Evolutionary conservation across 352 stramenopile species (phyloP), one percentile per base, ranked within the genome.

Genomic region (Pythium pyrilobum): DNA sequence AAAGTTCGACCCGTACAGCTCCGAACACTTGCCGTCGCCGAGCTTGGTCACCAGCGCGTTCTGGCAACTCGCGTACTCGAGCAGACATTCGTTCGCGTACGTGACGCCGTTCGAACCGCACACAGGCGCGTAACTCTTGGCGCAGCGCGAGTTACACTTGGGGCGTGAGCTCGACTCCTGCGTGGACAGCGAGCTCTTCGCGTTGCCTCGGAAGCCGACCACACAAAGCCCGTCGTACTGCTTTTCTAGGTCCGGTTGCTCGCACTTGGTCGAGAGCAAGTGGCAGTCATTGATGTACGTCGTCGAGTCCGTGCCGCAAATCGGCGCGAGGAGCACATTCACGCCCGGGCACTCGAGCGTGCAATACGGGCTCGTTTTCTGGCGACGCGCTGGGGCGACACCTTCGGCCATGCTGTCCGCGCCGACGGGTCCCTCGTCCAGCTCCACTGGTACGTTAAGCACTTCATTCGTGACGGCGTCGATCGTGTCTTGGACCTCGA

Each of bases 101-200:
- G 80, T 90, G 21, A 79, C 42, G 6, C 64, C 64, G 51, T 90
- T 71, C 0, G 77, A 87, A 18, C 80, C 77, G 27, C 80, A 90
- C 18, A 90, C 57, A 1, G 73, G 69, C 8, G 70, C 56, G 54
- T 78, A 87, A 5, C 67, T 24, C 3, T 61, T 66, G 0, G 68
- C 59, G 16, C 77, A 87, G 56, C 76, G 71, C 10, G 61, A 49
- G 28, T 81, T 83, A 32, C 71, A 85, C 31, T 79, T 77, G 31
- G 56, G 31, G 1, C 27, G 23, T 4, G 32, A n/a, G 25, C n/a
- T 45, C 21, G 25, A 36, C 29, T 37, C 28, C 7, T 57, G 62
- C 13, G 62, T 64, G 12, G 11, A 23, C 10, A 61, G 18, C 28
- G 28, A 20, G 36, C 7, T 20, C 11, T 15, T 28, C 4, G n/a